Evolutionary conservation across 768 basidiomycete genomes (phyloP), one percentile per base, ranked within the genome.

Genomic region (Rhodotorula babjevae): DNA sequence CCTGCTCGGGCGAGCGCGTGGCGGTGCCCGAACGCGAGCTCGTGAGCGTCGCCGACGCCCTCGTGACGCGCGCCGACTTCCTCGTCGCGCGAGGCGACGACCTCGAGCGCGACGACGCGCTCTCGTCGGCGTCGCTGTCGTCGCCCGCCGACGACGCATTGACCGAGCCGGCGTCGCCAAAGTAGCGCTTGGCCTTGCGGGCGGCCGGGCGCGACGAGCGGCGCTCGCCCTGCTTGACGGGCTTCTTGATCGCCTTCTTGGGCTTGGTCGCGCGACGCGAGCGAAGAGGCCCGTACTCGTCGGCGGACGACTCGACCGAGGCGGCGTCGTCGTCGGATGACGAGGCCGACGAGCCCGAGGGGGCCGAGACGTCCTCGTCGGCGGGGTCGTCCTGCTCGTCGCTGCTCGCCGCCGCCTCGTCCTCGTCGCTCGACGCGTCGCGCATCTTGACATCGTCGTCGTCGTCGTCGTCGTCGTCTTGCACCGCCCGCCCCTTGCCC

Each of bases 301-400:
- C 64, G 29, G 56, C 59, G 36, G 25, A 15, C 5, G 42, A 29
- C n/a, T 56, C 57, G 49, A 8, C 52, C 31, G 52, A 40, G 12
- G 33, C 25, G 21, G 50, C 72, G 2, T 36, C 64, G 1, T 63
- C 62, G 9, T 19, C n/a, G 49, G 46, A 42, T 33, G 40, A 52
- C 31, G 25, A 27, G 3, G 44, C 36, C 6, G 58, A 60, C 21
- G 58, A 21, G 19, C 11, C 44, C 2, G 55, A 57, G 15, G 25
- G 33, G n/a, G 58, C 57, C 23, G 61, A 66, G 36, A 64, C 27
- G 21, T 49, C 33, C 36, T 63, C 61, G 52, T 66, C 69, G n/a
- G 1, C 23, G 21, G 29, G 18, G 33, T 33, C 49, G 29, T 40
- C 61, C 23, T 40, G n/a, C 9, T 59, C 62, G 49, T 58, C 64